Conservation (phyloP, 139 green algal genomes). For the Picocystis salinarum region DNA sequence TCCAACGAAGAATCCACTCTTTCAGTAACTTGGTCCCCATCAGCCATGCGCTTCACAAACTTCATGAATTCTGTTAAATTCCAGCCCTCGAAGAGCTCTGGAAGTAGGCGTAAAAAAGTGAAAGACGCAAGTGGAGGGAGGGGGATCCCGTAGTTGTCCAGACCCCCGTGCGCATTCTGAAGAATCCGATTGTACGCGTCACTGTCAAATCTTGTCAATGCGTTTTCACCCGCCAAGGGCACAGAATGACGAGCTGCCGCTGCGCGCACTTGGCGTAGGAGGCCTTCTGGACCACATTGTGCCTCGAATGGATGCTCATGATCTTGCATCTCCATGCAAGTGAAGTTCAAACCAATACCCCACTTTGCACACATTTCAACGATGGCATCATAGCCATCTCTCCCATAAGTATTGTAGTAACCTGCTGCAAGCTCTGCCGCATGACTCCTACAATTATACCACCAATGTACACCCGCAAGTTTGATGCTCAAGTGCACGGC, state of each 20-base stretch:
- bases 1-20: too few species aligned
- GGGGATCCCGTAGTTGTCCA: too few species aligned
- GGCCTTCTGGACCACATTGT: conserved; percentile 64
- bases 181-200: conserved; percentile 78
- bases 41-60: conserved; percentile 16
- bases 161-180: conserved; percentile 59
- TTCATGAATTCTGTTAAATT: conserved; percentile 20
- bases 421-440: conserved; percentile 91
- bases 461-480: conserved; percentile 96
- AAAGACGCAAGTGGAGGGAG: conserved; percentile 15
- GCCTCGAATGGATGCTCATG: conserved; percentile 82
- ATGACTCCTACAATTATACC: conserved; percentile 78
- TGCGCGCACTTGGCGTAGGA: conserved; percentile 9
- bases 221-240: conserved; percentile 81
- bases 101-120: conserved; percentile 20
- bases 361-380: conserved; percentile 35
- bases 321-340: conserved; percentile 97
- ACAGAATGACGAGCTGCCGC: conserved; percentile 30
- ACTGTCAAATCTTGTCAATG: conserved; percentile 85
- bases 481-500: conserved; percentile 81
- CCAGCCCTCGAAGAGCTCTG: conserved; percentile 13
- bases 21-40: too few species aligned
- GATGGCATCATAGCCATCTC: conserved; percentile 84
- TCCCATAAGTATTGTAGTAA: conserved; percentile 91
- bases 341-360: conserved; percentile 69